phyloP scores from a whole-genome alignment of 1,139 yeast genomes.

The Lodderomyces margitis region DNA sequence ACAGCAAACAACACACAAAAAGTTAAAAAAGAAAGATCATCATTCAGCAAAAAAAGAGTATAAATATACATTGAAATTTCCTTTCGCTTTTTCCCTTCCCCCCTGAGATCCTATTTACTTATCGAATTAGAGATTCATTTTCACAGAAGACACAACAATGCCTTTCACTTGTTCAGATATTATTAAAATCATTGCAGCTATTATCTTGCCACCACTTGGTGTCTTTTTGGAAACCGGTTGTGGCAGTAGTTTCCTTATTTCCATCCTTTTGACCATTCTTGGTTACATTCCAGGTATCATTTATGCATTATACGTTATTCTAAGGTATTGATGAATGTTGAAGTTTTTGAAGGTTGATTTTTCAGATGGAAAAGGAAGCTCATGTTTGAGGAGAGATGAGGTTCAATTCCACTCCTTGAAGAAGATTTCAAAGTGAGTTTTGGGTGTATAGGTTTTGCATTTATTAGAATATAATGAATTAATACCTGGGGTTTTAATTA shows the following conservation, averaged over 20 bases:
- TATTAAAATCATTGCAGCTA: conserved; percentile 58
- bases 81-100: too few relatives aligned
- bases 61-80: conserved; percentile 1
- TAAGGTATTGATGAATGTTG: conserved; percentile 13
- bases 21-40: not conserved
- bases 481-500: too few relatives aligned
- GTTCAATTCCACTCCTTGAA: too few relatives aligned
- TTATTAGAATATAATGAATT: too few relatives aligned
- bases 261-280: conserved; percentile 56
- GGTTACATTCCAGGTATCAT: conserved; percentile 68
- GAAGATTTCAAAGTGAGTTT: too few relatives aligned
- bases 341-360: too few relatives aligned
- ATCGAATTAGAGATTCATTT: too few relatives aligned
- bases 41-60: not conserved
- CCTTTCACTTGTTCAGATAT: conserved; percentile 56
- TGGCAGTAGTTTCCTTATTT: conserved; percentile 52
- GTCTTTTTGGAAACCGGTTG: conserved; percentile 73
- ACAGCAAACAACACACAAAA: conserved; percentile 3
- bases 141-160: conserved; percentile 29
- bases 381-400: too few relatives aligned
- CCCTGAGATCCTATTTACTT: too few relatives aligned
- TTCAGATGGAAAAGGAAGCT: too few relatives aligned
- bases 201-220: conserved; percentile 72
- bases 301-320: conserved; percentile 60
- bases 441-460: too few relatives aligned